Base-by-base conservation (phyloP, 805 yeast genomes). In the Lipomyces orientalis region DNA sequence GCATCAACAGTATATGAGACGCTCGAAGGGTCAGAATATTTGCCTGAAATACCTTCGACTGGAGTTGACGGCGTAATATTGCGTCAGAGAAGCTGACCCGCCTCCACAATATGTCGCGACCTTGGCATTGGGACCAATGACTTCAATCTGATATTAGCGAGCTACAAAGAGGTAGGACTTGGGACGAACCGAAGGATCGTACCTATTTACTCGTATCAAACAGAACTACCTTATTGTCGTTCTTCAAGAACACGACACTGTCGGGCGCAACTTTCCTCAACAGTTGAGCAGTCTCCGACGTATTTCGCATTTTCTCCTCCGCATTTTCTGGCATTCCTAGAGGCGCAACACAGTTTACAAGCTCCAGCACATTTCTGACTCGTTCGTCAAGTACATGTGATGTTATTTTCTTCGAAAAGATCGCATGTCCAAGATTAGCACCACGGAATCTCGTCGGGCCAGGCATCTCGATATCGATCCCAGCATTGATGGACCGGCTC, bases 391-490 rank as follows among this genome's bases (percentile, higher is more conserved):
- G 76, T 3, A 75, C 79, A 56, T 80, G 80, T 5, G 64, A 64
- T 66, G 77, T 81, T 46, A 85, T 74, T 68, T 83, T 84, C 67
- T 79, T 80, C 61, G 79, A 75, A 62, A 68, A 71, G 25, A 86
- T 78, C 56, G 83, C 81, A 72, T 83, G 86, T 7, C 79, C 68
- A 19, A 85, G 76, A 12, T 81, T 76, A 35, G 76, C 76, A 1
- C 77, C 77, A 70, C 82, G 78, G 78, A 87, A 82, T 58, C 82
- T 76, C 2, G 87, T 78, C 22, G 87, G 85, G 49, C 90, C 91
- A 0, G 91, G 91, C 89, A 86, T 86, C 76, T 88, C 91, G 72
- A 88, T 78, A 74, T 87, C 88, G 64, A 88, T 78, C 7, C 90
- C 90, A 46, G 85, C 85, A 54, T 82, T 80, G 58, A 87, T 75